These are phyloP conservation scores for Colletotrichum spinosum DNA, from an alignment of 2,329 filamentous ascomycete species.

Conservation along the genomic window DNA sequence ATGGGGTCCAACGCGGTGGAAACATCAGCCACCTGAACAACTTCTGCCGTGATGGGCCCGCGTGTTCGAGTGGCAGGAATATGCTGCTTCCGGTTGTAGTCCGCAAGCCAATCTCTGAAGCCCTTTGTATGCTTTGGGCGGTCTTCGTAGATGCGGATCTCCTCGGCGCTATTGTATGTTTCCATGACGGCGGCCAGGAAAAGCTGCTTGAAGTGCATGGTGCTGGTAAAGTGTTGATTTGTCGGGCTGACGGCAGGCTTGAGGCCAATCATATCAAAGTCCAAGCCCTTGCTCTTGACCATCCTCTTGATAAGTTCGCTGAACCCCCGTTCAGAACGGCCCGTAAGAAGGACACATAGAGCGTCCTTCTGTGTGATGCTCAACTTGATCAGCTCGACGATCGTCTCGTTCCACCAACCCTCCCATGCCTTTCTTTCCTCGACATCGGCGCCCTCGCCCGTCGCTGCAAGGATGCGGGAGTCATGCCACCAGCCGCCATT, in stretches of 20 bases:
- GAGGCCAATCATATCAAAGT: conserved; percentile 89
- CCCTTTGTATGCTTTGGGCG: conserved; percentile 76
- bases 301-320: conserved; percentile 85
- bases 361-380: conserved; percentile 88
- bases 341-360: conserved; percentile 87
- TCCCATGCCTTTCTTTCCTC: conserved; percentile 89
- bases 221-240: conserved; percentile 81
- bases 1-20: conserved; percentile 81
- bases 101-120: conserved; percentile 86
- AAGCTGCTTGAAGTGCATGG: conserved; percentile 92
- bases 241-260: conserved; percentile 87
- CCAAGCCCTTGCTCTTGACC: conserved; percentile 78
- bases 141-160: conserved; percentile 82
- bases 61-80: conserved; percentile 60
- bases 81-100: conserved; percentile 74
- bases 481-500: conserved; percentile 99
- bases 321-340: conserved; percentile 83
- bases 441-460: conserved; percentile 82
- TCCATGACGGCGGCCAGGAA: conserved; percentile 85
- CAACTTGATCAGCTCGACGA: conserved; percentile 82
- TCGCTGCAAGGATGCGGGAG: conserved; percentile 83
- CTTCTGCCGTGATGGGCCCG: conserved; percentile 78
- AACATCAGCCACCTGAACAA: conserved; percentile 86
- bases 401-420: conserved; percentile 96
- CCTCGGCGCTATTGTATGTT: conserved; percentile 86